A percentile compares a stretch with the other conserved stretches of the same genome.
These are phyloP conservation scores for Hordeum vulgare DNA, from an alignment of 176 grass and related monocot genomes.

Conservation along the genomic window DNA sequence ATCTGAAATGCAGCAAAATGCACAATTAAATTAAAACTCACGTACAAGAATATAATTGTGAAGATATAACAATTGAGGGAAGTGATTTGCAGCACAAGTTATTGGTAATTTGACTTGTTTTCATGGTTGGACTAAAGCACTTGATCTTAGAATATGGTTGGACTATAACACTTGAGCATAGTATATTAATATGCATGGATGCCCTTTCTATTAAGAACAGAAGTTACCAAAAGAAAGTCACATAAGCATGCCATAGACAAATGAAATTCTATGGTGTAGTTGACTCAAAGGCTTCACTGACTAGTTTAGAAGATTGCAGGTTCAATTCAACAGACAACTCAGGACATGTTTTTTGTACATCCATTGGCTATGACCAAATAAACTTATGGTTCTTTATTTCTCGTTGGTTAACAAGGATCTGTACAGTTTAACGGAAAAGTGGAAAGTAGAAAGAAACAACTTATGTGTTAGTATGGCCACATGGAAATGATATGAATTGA, in stretches of 20 bases:
- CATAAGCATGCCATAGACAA: not conserved
- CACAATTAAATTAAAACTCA: not conserved
- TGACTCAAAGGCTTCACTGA: not conserved
- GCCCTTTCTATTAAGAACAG: not conserved
- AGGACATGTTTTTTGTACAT: not conserved
- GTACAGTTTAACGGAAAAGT: not conserved
- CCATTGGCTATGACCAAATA: conserved; percentile 7
- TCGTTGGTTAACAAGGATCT: not conserved
- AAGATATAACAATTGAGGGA: not conserved
- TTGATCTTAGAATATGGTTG: not conserved
- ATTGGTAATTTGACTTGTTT: not conserved
- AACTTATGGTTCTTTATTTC: not conserved
- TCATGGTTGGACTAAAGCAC: not conserved
- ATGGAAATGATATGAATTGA: not conserved
- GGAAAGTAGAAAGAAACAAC: not conserved
- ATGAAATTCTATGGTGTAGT: not conserved
- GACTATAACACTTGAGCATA: not conserved
- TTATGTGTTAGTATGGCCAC: not conserved
- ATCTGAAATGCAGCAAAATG: conserved; percentile 43
- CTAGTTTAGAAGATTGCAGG: not conserved
- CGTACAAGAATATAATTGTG: not conserved
- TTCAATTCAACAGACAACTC: conserved; percentile 13
- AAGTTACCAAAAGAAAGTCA: not conserved
- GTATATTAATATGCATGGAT: not conserved
- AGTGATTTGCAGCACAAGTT: not conserved